Percentiles rank a stretch among this genome's conserved stretches.
Conservation (phyloP, 805 yeast genomes). For the Starmera caribaea region DNA sequence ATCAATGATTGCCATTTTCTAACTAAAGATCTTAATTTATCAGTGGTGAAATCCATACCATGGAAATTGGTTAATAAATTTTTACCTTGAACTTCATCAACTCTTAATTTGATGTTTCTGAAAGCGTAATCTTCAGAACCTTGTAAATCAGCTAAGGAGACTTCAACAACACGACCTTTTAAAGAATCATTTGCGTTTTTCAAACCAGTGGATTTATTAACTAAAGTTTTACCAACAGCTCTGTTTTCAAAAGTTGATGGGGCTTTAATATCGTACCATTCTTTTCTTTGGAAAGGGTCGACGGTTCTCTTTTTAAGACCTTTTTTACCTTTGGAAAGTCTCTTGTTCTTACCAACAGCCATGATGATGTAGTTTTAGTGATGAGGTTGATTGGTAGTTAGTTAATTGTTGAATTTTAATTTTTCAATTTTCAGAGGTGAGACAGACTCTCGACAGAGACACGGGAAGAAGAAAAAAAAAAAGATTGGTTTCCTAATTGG, state of each 20-base stretch:
- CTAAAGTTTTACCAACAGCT: conserved; percentile 96
- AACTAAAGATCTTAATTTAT: conserved; percentile 94
- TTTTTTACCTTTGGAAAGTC: conserved; percentile 83
- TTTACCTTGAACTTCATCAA: conserved; percentile 98
- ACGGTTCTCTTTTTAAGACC: conserved; percentile 99
- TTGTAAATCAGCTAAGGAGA: conserved; percentile 93
- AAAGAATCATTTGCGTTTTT: conserved; percentile 96
- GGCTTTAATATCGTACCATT: conserved; percentile 97
- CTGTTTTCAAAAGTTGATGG: conserved; percentile 98
- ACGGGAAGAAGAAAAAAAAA: no score
- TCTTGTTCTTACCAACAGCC: conserved; percentile 88
- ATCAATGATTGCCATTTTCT: conserved; percentile 99
- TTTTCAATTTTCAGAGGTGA: no score
- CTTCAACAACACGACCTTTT: conserved; percentile 96
- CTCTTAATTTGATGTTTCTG: conserved; percentile 96
- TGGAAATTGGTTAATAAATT: conserved; percentile 99
- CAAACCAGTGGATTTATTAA: conserved; percentile 97
- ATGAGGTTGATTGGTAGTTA: no score
- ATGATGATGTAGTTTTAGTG: no score
- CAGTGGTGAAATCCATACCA: conserved; percentile 97
- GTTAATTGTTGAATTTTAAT: no score
- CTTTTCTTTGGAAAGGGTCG: conserved; percentile 99
- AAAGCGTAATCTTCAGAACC: conserved; percentile 98
- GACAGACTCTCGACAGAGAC: no score
- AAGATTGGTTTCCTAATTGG: no score